These are phyloP conservation scores for Pezicula neosporulosa DNA, from an alignment of 2,329 filamentous ascomycete genomes.

Conservation along the genomic window DNA sequence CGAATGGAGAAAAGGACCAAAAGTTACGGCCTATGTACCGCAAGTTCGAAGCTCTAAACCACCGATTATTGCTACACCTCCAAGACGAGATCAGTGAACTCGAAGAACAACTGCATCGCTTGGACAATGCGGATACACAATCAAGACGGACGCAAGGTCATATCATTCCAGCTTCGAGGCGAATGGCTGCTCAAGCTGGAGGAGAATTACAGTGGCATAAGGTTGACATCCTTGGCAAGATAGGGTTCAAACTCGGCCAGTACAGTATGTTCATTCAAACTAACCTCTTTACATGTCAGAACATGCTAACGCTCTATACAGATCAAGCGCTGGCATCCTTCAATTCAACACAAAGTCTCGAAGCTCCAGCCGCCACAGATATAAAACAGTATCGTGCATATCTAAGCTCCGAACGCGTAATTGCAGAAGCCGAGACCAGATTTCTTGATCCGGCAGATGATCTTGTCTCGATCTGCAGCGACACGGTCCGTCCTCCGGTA, in stretches of 20 bases:
- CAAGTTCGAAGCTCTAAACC: slow-evolving; percentile 77
- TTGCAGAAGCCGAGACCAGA: slow-evolving; percentile 51
- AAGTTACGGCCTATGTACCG: slow-evolving; percentile 65
- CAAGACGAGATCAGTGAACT: slow-evolving; percentile 82
- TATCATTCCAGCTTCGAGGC: slow-evolving; percentile 55
- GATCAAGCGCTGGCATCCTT: slow-evolving; percentile 59
- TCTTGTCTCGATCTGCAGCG: slow-evolving; percentile 23
- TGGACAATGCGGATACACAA: slow-evolving; percentile 60
- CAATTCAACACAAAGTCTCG: slow-evolving; percentile 45
- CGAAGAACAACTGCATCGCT: slow-evolving; percentile 69
- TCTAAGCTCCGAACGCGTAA: slow-evolving; percentile 48
- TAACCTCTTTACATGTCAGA: background rate
- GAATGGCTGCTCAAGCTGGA: slow-evolving; percentile 46
- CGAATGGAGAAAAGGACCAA: slow-evolving; percentile 13
- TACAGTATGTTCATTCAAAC: slow-evolving; percentile 50
- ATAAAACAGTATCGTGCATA: slow-evolving; percentile 50
- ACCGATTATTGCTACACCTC: slow-evolving; percentile 75
- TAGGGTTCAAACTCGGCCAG: slow-evolving; percentile 63
- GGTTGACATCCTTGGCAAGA: slow-evolving; percentile 56
- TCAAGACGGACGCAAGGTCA: slow-evolving; percentile 24
- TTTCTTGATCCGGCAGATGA: slow-evolving; percentile 27
- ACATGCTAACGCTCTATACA: slow-evolving; percentile 22
- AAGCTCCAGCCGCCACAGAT: slow-evolving; percentile 46
- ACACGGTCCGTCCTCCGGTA: slow-evolving; percentile 2
- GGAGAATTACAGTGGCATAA: slow-evolving; percentile 57